phyloP scores from a whole-genome alignment of 257 asterid species.

The Plectranthus barbatus region DNA sequence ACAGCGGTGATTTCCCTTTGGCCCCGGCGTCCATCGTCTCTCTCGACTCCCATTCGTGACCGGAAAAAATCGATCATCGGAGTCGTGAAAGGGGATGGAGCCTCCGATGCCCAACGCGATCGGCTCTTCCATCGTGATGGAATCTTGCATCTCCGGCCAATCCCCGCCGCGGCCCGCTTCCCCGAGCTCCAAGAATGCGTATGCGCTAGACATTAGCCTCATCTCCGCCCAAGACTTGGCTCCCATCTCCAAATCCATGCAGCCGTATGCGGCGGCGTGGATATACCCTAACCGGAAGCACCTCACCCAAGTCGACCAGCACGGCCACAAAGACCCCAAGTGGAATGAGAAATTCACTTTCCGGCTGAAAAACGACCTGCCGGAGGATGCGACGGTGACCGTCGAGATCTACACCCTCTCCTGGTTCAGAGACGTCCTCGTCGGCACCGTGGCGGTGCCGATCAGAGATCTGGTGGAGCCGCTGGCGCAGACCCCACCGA shows the following conservation, averaged over 20 bases:
- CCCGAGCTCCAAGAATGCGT: background rate
- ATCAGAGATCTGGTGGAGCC: constrained; percentile 36
- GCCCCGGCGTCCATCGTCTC: background rate
- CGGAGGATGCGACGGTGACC: constrained; percentile 33
- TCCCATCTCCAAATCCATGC: constrained; percentile 49
- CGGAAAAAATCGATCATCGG: background rate
- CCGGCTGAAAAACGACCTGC: constrained; percentile 26
- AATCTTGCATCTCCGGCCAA: constrained; percentile 29
- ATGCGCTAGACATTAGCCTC: constrained; percentile 38
- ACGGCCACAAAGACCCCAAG: constrained; percentile 42
- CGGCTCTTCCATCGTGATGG: constrained; percentile 38
- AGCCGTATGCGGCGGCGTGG: constrained; percentile 54
- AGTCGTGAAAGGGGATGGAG: constrained; percentile 32
- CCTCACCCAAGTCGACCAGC: constrained; percentile 39
- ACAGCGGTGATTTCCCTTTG: background rate
- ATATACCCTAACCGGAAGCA: constrained; percentile 37
- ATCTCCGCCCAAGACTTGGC: constrained; percentile 67
- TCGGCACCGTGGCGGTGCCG: constrained; percentile 41
- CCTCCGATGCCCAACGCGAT: constrained; percentile 21
- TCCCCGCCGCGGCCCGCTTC: constrained; percentile 3
- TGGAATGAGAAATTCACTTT: constrained; percentile 67
- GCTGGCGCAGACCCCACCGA: background rate
- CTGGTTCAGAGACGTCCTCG: constrained; percentile 55
- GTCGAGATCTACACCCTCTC: constrained; percentile 55
- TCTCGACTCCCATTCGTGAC: background rate